A percentile compares a stretch with the other conserved stretches of the same genome.
Evolutionary conservation across 2,329 filamentous ascomycete species (phyloP).

Genomic region (Lasiodiplodia theobromae): DNA sequence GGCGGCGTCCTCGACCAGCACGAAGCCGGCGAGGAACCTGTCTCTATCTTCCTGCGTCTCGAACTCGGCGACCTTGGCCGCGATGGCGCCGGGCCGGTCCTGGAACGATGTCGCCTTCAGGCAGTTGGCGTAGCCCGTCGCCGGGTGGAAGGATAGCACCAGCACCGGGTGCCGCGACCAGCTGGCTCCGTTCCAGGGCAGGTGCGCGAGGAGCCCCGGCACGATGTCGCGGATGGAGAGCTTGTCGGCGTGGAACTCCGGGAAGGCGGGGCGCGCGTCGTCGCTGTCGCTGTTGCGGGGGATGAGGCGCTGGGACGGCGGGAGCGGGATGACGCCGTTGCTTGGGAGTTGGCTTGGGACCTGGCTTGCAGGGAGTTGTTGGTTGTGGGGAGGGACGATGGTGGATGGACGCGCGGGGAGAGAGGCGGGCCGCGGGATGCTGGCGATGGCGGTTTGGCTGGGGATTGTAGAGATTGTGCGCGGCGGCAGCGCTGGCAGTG

Average conservation of each 20-base stretch:
- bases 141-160: not conserved
- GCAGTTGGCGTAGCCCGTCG: not conserved
- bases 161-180: not conserved
- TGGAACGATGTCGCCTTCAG: not conserved
- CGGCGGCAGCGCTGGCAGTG: too few species aligned
- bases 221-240: not conserved
- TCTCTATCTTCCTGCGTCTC: not conserved
- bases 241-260: not conserved
- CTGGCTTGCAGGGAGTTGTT: too few species aligned
- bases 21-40: not conserved
- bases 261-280: not conserved
- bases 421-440: too few species aligned
- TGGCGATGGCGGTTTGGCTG: too few species aligned
- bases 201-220: not conserved
- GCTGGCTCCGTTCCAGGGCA: not conserved
- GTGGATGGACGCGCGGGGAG: too few species aligned
- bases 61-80: not conserved
- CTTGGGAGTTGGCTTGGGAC: too few species aligned
- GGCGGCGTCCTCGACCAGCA: not conserved
- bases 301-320: not conserved
- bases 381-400: too few species aligned
- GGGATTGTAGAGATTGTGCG: too few species aligned
- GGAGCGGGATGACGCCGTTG: too few species aligned
- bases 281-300: not conserved
- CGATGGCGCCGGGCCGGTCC: not conserved